phyloP scores from a whole-genome alignment of 2,329 filamentous ascomycete species.

The Venturia aucupariae region DNA sequence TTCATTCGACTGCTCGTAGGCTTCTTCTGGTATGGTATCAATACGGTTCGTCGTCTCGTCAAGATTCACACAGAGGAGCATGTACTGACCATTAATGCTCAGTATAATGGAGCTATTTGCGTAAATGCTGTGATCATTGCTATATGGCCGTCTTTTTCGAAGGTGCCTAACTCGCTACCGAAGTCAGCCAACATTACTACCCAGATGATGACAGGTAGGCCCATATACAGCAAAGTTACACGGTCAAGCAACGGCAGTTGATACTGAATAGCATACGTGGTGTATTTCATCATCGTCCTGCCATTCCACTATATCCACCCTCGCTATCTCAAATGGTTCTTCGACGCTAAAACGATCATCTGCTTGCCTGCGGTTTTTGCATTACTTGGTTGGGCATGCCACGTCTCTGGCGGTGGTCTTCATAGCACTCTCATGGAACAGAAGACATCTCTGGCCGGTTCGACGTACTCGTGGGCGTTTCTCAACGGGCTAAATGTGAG shows the following conservation, averaged over 20 bases:
- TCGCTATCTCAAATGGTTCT: constrained; percentile 15
- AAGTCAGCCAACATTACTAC: constrained; percentile 35
- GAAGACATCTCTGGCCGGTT: background rate
- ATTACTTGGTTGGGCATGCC: constrained; percentile 8
- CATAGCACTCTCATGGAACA: constrained; percentile 19
- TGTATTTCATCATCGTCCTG: constrained; percentile 14
- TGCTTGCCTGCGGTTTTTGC: constrained; percentile 13
- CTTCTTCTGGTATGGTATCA: constrained; percentile 33
- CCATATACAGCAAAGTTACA: background rate
- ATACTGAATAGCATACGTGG: constrained; percentile 17
- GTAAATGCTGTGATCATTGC: background rate
- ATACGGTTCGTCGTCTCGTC: constrained; percentile 18
- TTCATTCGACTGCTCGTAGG: constrained; percentile 32
- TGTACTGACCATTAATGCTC: background rate
- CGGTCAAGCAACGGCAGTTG: background rate
- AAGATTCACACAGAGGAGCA: background rate
- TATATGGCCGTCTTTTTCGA: constrained; percentile 10
- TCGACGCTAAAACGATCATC: constrained; percentile 15
- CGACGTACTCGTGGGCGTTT: constrained; percentile 13
- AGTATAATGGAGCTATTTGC: constrained; percentile 26
- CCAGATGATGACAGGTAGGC: constrained; percentile 29
- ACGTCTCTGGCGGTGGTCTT: constrained; percentile 12
- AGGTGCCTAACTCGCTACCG: constrained; percentile 5
- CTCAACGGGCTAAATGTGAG: constrained; percentile 18
- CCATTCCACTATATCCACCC: constrained; percentile 19